Percentiles rank a stretch among this genome's conserved stretches.
Evolutionary conservation across 23 red algal genomes (phyloP).

Genomic region (Gracilaria caudata): DNA sequence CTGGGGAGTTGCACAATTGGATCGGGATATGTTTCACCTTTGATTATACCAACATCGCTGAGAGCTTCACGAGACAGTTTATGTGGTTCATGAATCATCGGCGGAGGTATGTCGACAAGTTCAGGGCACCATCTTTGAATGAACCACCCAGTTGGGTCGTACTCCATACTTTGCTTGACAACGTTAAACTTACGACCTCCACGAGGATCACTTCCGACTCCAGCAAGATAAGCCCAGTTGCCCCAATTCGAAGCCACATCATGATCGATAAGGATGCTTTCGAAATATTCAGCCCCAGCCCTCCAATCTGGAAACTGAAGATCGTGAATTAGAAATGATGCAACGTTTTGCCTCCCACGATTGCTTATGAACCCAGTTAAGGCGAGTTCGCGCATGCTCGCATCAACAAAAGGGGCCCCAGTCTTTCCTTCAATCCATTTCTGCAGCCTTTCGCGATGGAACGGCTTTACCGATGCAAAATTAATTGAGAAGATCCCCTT

Average conservation of each 20-base stretch:
- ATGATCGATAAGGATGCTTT: constrained; percentile 85
- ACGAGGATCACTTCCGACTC: constrained; percentile 88
- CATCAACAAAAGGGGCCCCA: constrained; percentile 90
- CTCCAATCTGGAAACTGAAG: constrained; percentile 88
- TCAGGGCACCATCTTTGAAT: constrained; percentile 81
- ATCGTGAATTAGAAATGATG: constrained; percentile 91
- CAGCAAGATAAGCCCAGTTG: constrained; percentile 95
- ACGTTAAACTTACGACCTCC: constrained; percentile 86
- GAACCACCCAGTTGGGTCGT: constrained; percentile 79
- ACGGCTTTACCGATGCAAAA: background rate
- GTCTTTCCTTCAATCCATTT: constrained; percentile 81
- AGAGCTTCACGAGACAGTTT: constrained; percentile 37
- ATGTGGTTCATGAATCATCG: constrained; percentile 72
- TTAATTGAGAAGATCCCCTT: constrained; percentile 3
- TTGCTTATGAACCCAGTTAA: constrained; percentile 92
- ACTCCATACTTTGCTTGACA: constrained; percentile 77
- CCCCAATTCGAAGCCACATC: constrained; percentile 86
- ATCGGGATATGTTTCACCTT: constrained; percentile 52
- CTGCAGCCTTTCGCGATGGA: constrained; percentile 43
- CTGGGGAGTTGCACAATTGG: constrained; percentile 39
- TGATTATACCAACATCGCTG: constrained; percentile 31
- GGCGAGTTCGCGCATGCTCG: constrained; percentile 85
- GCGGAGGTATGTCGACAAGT: constrained; percentile 63
- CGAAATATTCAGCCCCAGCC: constrained; percentile 91
- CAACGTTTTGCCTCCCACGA: constrained; percentile 92